Evolutionary conservation across 2,329 filamentous ascomycete species (phyloP).

Genomic region (Teratosphaeria nubilosa): DNA sequence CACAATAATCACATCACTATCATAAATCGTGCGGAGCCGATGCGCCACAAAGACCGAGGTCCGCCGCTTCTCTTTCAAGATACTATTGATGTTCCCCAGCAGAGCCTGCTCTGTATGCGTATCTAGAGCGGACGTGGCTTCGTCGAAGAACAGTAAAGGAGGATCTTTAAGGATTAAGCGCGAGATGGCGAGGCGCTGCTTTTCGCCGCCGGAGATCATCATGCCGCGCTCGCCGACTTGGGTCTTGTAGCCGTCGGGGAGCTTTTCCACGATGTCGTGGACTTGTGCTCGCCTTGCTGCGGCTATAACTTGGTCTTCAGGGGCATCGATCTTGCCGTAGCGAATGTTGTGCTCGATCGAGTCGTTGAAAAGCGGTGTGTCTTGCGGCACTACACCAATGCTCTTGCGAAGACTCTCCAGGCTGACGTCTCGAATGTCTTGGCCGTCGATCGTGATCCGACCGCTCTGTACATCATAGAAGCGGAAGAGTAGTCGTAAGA

Average conservation of each 20-base stretch:
- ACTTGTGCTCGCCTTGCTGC: constrained; percentile 77
- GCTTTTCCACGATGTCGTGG: constrained; percentile 66
- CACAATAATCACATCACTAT: constrained; percentile 85
- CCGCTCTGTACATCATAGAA: constrained; percentile 85
- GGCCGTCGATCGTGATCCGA: constrained; percentile 81
- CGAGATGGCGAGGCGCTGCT: constrained; percentile 79
- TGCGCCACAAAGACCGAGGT: constrained; percentile 96
- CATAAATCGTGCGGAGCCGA: constrained; percentile 82
- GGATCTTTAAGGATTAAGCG: constrained; percentile 80
- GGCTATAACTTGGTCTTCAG: constrained; percentile 59
- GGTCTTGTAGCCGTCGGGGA: constrained; percentile 76
- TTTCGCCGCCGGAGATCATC: constrained; percentile 93
- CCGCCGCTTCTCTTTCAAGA: constrained; percentile 74
- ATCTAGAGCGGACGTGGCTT: constrained; percentile 85
- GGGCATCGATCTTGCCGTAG: constrained; percentile 75
- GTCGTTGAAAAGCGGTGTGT: constrained; percentile 94
- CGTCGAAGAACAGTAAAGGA: constrained; percentile 84
- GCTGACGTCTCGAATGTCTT: constrained; percentile 76
- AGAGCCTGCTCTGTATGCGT: constrained; percentile 89
- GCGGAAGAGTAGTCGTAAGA: constrained; percentile 81
- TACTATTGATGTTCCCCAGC: constrained; percentile 84
- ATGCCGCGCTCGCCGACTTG: constrained; percentile 88
- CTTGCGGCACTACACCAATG: constrained; percentile 94
- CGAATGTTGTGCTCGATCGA: constrained; percentile 92
- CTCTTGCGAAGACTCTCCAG: constrained; percentile 72